Conservation (phyloP, 768 basidiomycete genomes). For the Tephrocybe sp. region DNA sequence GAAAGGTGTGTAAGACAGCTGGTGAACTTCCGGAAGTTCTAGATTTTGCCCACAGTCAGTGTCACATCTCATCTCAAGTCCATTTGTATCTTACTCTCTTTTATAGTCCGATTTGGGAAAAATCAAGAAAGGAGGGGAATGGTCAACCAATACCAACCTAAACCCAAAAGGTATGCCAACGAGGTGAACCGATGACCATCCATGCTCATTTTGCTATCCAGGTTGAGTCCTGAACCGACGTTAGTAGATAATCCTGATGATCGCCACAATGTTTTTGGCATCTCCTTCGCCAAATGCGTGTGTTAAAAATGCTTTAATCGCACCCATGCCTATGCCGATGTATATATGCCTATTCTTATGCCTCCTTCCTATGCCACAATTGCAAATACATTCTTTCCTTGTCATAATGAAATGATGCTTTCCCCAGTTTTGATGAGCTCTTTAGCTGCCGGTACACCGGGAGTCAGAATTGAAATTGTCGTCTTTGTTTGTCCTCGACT, state of each 20-base stretch:
- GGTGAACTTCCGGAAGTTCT: constrained; percentile 40
- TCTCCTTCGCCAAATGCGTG: constrained; percentile 15
- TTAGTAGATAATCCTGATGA: constrained; percentile 4
- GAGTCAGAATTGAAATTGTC: no score
- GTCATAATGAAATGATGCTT: not conserved
- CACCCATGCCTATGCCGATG: not conserved
- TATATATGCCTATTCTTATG: not conserved
- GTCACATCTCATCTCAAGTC: not conserved
- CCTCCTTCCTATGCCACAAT: not conserved
- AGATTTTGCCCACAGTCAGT: constrained; percentile 29
- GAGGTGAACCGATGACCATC: not conserved
- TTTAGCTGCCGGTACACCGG: no score
- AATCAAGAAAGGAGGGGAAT: constrained; percentile 8
- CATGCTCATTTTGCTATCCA: not conserved
- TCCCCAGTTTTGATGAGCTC: constrained; percentile 11
- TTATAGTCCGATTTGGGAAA: constrained; percentile 11
- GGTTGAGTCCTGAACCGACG: constrained; percentile 6
- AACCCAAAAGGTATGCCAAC: constrained; percentile 1
- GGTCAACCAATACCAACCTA: constrained; percentile 3
- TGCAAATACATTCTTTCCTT: no score
- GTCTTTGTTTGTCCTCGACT: no score
- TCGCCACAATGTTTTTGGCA: constrained; percentile 9
- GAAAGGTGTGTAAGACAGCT: constrained; percentile 33
- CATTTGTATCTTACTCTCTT: not conserved
- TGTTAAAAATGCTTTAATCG: not conserved